Evolutionary conservation across 2,329 filamentous ascomycete genomes (phyloP).

Genomic region (Alternaria hordeiaustralica): DNA sequence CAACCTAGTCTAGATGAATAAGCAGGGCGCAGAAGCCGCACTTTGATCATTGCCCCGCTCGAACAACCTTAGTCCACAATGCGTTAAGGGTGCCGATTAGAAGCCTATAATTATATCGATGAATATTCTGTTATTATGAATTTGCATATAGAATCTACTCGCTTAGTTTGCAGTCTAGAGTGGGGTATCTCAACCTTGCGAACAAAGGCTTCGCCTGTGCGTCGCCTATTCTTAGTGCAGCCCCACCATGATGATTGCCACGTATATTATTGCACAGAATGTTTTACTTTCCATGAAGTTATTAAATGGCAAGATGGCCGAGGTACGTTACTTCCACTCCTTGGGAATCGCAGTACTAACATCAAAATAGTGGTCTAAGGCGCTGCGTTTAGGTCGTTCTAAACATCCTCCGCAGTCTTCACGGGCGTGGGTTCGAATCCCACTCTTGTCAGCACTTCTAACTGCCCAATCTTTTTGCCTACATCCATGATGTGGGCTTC

Average conservation of each 20-base stretch:
- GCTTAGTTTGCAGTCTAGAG: too few relatives aligned
- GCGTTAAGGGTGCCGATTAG: too few relatives aligned
- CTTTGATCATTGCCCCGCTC: too few relatives aligned
- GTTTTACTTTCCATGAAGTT: neutral
- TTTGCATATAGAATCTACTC: too few relatives aligned
- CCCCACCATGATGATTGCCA: too few relatives aligned
- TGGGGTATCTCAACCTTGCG: too few relatives aligned
- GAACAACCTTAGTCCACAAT: too few relatives aligned
- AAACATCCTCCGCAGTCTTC: constrained; percentile 30
- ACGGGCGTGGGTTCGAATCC: constrained; percentile 38
- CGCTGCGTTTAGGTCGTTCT: constrained; percentile 39
- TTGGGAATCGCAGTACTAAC: too few relatives aligned
- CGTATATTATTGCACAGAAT: accelerated
- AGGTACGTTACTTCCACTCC: neutral
- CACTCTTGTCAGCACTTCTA: constrained; percentile 24
- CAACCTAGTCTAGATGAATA: too few relatives aligned
- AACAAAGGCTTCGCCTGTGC: neutral
- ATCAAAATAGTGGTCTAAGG: constrained; percentile 30
- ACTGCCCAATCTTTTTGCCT: neutral
- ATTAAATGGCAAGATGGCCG: neutral
- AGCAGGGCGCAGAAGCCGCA: too few relatives aligned
- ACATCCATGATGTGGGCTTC: neutral
- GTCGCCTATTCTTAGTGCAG: neutral
- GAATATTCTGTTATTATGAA: too few relatives aligned
- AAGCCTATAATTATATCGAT: too few relatives aligned